phyloP scores from a whole-genome alignment of 1,284 basidiomycete species.

The Puccinia horiana region DNA sequence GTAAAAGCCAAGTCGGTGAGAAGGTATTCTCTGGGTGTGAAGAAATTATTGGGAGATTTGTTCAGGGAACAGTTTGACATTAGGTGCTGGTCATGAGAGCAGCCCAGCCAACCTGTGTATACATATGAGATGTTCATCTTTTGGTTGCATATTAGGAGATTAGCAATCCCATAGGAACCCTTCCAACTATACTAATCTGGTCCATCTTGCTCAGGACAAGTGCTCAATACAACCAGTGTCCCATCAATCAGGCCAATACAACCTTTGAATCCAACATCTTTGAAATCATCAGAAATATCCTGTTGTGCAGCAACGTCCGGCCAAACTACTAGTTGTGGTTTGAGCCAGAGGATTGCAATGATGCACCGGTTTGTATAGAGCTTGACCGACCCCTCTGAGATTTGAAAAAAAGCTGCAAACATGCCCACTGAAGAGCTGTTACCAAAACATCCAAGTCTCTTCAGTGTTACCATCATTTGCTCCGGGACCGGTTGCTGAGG shows the following conservation, averaged over 20 bases:
- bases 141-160: not conserved
- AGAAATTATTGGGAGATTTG: not conserved
- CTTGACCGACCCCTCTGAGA: not conserved
- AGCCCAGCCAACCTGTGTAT: not conserved
- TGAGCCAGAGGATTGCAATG: not conserved
- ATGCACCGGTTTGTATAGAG: not conserved
- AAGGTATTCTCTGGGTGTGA: not conserved
- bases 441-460: not conserved
- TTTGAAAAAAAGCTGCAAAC: not conserved
- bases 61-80: not conserved
- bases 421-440: not conserved
- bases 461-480: not conserved
- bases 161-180: not conserved
- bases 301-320: not conserved
- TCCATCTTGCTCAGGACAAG: not conserved
- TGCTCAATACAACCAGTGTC: not conserved
- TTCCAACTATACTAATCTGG: not conserved
- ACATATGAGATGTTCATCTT: not conserved
- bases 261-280: not conserved
- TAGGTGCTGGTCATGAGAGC: not conserved
- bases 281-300: not conserved
- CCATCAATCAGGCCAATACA: slow-evolving; percentile 5
- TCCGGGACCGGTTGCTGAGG: not conserved
- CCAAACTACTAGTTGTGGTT: not conserved
- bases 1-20: not conserved